Base-by-base conservation (phyloP, 2,329 filamentous ascomycete genomes). In the Sordariomycetes sp. region DNA sequence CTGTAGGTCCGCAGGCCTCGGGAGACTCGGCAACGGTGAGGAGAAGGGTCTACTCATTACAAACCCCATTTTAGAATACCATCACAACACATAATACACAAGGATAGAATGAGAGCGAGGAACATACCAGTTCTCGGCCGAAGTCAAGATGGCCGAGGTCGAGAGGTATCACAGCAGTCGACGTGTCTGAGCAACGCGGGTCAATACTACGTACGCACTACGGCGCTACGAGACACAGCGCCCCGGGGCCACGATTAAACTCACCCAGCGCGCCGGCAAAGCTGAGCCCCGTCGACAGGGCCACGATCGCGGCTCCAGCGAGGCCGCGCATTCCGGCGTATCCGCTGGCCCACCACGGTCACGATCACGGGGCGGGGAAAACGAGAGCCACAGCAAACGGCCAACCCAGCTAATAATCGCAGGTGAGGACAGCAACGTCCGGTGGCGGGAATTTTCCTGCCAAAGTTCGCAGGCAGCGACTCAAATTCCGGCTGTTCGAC, bases 1-100 rank as follows among this genome's bases (percentile, higher is more conserved):
- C 77, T 61, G 72, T 74, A 32, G 59, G 40, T 28, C 37, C 55
- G 16, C 55, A 57, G 3, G 48, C 28, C 20, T 57, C 40, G 11
- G 40, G 16, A 12, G 57, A 50, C 52, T 54, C 57, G 57, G 52
- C 35, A n/a, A 58, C 34, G 18, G 50, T 58, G 51, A 58, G 40
- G 40, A 58, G 57, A 18, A 54, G 57, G 14, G 57, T 57, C 55
- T 57, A 57, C 32, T 35, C 40, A 28, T 14, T 43, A n/a, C 37
- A 35, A 28, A 28, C 12, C 46, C 40, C 22, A 28, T 40, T 43
- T 59, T 57, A 59, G 53, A 57, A 54, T 59, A 28, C n/a, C 37
- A 35, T 18, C 12, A n/a, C 24, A 20, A 24, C 55, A 59, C 35
- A 32, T 25, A 6, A 58, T 51, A 18, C 48, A 25, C 12, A 54